Conservation (phyloP, 2,329 filamentous ascomycete genomes). For the Aureobasidium sp. region DNA sequence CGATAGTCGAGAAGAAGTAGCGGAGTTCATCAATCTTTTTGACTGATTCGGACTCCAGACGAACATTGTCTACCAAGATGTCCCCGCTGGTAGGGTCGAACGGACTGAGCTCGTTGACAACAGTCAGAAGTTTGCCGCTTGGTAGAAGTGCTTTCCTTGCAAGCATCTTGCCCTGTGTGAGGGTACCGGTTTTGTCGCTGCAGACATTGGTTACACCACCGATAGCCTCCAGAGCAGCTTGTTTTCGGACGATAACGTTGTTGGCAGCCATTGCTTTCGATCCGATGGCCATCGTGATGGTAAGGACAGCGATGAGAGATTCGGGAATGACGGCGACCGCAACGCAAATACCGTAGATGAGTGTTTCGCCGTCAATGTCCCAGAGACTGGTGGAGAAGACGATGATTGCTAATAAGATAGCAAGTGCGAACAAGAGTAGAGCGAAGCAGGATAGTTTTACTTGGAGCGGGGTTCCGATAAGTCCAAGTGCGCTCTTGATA, state of each 20-base stretch:
- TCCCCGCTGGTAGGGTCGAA: constrained; percentile 53
- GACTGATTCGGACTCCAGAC: not conserved
- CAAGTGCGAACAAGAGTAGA: constrained; percentile 68
- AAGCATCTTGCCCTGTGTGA: constrained; percentile 49
- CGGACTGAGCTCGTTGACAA: constrained; percentile 47
- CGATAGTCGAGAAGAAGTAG: constrained; percentile 47
- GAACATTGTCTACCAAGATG: constrained; percentile 33
- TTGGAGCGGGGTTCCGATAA: constrained; percentile 67
- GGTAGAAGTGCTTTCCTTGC: constrained; percentile 53
- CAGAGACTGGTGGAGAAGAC: constrained; percentile 55
- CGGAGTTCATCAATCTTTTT: not conserved
- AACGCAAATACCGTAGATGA: constrained; percentile 29
- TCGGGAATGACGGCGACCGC: constrained; percentile 42
- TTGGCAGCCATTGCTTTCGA: constrained; percentile 55
- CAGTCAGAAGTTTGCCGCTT: constrained; percentile 47
- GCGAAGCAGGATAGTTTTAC: constrained; percentile 80
- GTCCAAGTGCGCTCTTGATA: constrained; percentile 27
- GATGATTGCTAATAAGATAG: constrained; percentile 60
- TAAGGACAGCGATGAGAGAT: constrained; percentile 55
- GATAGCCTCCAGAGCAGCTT: constrained; percentile 55
- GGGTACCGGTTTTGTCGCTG: constrained; percentile 61
- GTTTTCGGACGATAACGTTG: constrained; percentile 56
- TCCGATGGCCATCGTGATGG: constrained; percentile 57
- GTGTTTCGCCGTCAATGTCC: constrained; percentile 28
- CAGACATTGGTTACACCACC: constrained; percentile 60